A percentile compares a stretch with the other conserved stretches of the same genome.
phyloP scores from a whole-genome alignment of 768 basidiomycete genomes.

The Auriscalpium microsporum region DNA sequence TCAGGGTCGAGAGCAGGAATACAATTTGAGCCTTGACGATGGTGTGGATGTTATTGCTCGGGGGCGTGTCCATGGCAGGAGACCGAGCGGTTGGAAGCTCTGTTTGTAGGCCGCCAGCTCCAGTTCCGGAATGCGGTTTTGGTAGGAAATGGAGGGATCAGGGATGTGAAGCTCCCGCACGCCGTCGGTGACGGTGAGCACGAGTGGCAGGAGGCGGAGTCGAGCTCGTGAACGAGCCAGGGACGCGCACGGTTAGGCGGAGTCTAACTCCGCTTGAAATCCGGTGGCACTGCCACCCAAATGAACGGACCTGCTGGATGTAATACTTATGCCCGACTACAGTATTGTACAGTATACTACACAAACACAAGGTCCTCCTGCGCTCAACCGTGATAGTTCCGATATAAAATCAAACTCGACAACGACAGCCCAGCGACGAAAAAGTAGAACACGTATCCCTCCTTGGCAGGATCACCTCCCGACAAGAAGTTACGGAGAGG shows the following conservation, averaged over 20 bases:
- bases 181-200: constrained; percentile 16
- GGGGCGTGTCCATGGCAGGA: constrained; percentile 80
- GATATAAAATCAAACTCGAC: constrained; percentile 22
- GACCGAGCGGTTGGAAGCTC: constrained; percentile 38
- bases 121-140: constrained; percentile 29
- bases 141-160: constrained; percentile 13
- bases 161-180: constrained; percentile 13
- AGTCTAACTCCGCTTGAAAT: background rate
- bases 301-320: background rate
- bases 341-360: background rate
- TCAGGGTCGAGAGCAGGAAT: constrained; percentile 90
- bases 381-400: constrained; percentile 13
- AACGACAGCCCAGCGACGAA: constrained; percentile 53
- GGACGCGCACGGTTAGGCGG: background rate
- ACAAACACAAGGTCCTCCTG: background rate
- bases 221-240: background rate
- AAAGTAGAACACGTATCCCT: constrained; percentile 85
- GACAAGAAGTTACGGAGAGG: constrained; percentile 73
- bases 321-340: background rate
- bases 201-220: constrained; percentile 8
- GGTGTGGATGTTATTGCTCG: constrained; percentile 79
- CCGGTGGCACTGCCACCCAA: background rate
- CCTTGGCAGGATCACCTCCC: constrained; percentile 46
- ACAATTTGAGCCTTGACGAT: constrained; percentile 97
- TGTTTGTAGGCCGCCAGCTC: constrained; percentile 28